Percentiles rank a stretch among this genome's conserved stretches.
phyloP scores from a whole-genome alignment of 78 protist genomes.

The Cavenderia fasciculata region DNA sequence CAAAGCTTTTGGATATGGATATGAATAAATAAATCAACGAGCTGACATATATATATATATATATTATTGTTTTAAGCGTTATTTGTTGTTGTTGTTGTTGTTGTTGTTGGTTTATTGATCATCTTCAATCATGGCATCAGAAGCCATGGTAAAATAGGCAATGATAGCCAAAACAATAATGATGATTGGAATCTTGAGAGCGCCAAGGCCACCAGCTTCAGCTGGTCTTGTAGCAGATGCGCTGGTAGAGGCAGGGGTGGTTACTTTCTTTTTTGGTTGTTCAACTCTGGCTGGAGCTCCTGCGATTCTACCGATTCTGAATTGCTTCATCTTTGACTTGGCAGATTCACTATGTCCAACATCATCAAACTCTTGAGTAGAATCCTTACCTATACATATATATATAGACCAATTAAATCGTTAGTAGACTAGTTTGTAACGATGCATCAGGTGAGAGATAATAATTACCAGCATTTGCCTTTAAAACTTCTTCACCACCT shows the following conservation, averaged over 20 bases:
- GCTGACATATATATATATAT: too few relatives aligned
- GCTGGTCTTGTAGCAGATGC: not conserved
- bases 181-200: constrained; percentile 49
- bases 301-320: constrained; percentile 50
- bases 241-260: not conserved
- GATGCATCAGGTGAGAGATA: too few relatives aligned
- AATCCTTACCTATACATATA: constrained; percentile 71
- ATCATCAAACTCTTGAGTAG: constrained; percentile 81
- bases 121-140: too few relatives aligned
- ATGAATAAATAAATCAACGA: too few relatives aligned
- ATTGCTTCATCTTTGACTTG: constrained; percentile 46
- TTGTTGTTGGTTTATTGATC: too few relatives aligned
- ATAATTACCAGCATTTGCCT: constrained; percentile 69
- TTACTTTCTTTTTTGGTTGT: not conserved
- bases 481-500: constrained; percentile 86
- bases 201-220: constrained; percentile 40
- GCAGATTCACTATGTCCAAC: constrained; percentile 84
- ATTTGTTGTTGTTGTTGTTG: too few relatives aligned
- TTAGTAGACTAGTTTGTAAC: too few relatives aligned
- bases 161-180: constrained; percentile 27
- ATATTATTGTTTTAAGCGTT: too few relatives aligned
- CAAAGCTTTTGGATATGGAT: too few relatives aligned
- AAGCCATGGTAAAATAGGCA: too few relatives aligned
- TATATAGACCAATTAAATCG: too few relatives aligned
- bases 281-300: constrained; percentile 67